Percentiles rank a stretch among this genome's conserved stretches.
Conservation (phyloP, 1,139 yeast species). For the Kurtzmaniella quercitrusa region DNA sequence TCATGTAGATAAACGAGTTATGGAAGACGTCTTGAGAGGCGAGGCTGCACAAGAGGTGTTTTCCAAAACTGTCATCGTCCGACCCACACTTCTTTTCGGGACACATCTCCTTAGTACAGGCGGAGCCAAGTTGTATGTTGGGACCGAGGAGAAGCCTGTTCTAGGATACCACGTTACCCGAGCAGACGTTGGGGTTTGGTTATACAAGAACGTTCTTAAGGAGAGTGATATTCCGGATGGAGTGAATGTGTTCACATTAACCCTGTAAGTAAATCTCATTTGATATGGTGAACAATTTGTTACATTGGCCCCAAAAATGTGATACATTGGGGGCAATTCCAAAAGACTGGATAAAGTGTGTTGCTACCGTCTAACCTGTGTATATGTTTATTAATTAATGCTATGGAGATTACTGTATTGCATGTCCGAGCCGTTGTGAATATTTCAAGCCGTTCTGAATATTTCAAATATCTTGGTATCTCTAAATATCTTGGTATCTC, state of each 20-base stretch:
- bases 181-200: background rate
- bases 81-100: background rate
- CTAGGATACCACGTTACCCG: background rate
- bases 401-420: no score
- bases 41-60: background rate
- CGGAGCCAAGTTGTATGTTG: background rate
- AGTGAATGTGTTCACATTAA: background rate
- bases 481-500: no score
- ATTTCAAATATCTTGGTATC: no score
- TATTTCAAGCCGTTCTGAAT: no score
- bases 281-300: no score
- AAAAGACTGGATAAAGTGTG: no score
- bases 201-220: background rate
- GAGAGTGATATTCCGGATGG: background rate
- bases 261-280: background rate
- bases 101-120: background rate
- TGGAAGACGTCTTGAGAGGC: background rate
- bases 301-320: no score
- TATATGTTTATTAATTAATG: no score
- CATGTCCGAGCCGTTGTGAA: no score
- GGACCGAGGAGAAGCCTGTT: background rate
- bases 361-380: no score
- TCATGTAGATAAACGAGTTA: background rate
- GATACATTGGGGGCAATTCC: no score
- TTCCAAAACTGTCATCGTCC: background rate